Evolutionary conservation across 768 basidiomycete genomes (phyloP), one percentile per base, ranked within the genome.

Genomic region (Psilocybe subaeruginosa): DNA sequence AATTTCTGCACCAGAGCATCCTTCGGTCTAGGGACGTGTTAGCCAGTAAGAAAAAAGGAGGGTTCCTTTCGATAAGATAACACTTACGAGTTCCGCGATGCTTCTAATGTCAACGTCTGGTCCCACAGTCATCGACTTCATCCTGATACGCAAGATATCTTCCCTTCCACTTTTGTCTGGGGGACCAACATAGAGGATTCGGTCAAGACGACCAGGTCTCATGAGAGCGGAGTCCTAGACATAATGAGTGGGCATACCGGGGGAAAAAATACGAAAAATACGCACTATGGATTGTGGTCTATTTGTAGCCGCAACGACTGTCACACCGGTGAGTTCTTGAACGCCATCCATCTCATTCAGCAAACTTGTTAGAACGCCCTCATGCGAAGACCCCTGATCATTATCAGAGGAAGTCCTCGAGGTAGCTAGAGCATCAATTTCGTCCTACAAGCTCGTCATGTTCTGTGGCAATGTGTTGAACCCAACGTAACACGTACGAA

Each of bases 301-400:
- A 72, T 99, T 99, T 11, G 97, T 99, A 0, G 97, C 97, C 1
- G 95, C 97, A 8, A 99, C 85, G 35, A 98, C 86, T 0, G 93
- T 96, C n/a, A 99, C 97, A 0, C 96, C 95, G 16, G 91, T 80
- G 17, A 99, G 80, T 74, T 97, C 95, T 74, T 98, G 93, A 0
- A 99, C 92, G 17, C 97, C 97, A 70, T 99, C 97, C 95, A 99
- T 99, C 72, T 99, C 97, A 70, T 97, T 99, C 58, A 99, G 73
- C 11, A 99, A 80, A 62, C 89, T 97, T 1, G 96, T 96, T 7
- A 99, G 81, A 11, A 98, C 94, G 7, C 97, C 95, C 66, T 93
- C 91, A 66, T 95, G 91, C 0, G 87, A 81, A 0, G 84, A 82
- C 1, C 78, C 74, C 4, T 77, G 73, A 45, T 87, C 87, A 2